A percentile compares a stretch with the other conserved stretches of the same genome.
Evolutionary conservation across 805 yeast species (phyloP).

Genomic region (Blastobotrys mokoenaii): DNA sequence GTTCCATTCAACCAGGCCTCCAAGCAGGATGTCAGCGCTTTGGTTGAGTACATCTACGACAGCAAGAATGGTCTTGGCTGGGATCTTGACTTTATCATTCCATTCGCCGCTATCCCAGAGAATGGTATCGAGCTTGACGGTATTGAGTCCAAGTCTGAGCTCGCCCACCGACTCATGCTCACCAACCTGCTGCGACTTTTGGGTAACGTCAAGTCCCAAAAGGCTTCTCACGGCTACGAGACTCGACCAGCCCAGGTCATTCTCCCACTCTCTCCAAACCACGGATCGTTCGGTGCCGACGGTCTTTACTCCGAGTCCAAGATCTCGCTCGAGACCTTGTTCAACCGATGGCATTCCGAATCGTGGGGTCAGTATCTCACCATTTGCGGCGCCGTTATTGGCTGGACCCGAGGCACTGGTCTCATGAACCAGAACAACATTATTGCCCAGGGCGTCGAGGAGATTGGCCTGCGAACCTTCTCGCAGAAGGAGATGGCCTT

Average conservation of each 20-base stretch:
- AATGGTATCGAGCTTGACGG: constrained; percentile 91
- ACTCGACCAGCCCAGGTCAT: constrained; percentile 98
- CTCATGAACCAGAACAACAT: constrained; percentile 95
- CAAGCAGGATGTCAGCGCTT: constrained; percentile 81
- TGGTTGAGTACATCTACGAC: constrained; percentile 77
- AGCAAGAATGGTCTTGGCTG: constrained; percentile 86
- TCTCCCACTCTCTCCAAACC: constrained; percentile 96
- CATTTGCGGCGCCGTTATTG: constrained; percentile 95
- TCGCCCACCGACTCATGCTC: constrained; percentile 98
- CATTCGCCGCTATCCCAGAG: constrained; percentile 99
- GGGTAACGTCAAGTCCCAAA: constrained; percentile 83
- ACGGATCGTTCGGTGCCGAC: constrained; percentile 97
- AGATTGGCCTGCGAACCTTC: constrained; percentile 93
- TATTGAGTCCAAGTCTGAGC: constrained; percentile 91
- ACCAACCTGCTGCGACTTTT: constrained; percentile 88
- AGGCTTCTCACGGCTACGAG: constrained; percentile 64
- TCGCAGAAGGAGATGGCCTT: constrained; percentile 99
- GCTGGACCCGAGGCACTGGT: constrained; percentile 99
- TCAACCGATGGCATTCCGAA: constrained; percentile 99
- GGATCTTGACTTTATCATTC: constrained; percentile 94
- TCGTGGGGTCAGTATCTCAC: constrained; percentile 93
- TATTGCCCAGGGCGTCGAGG: constrained; percentile 96
- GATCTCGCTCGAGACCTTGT: constrained; percentile 86
- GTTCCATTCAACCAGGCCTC: constrained; percentile 99
- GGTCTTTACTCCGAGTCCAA: constrained; percentile 98